These are phyloP conservation scores for Chenopodium suecicum DNA, from an alignment of 148 eudicot species.

Conservation along the genomic window DNA sequence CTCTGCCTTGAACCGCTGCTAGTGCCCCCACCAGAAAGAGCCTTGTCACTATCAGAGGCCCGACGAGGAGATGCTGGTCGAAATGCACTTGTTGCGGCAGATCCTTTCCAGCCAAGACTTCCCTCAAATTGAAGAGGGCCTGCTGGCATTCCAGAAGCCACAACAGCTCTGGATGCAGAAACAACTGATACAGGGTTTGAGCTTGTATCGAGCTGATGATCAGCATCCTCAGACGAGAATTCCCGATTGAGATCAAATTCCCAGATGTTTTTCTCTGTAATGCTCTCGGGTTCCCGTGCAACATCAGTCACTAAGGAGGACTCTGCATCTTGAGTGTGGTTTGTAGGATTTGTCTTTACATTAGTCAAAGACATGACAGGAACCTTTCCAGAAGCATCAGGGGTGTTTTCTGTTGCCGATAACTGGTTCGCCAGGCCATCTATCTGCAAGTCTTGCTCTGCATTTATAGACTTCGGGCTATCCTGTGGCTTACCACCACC, in stretches of 20 bases:
- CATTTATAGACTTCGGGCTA: constrained; percentile 47
- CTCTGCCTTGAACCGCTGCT: constrained; percentile 53
- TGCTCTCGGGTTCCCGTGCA: constrained; percentile 38
- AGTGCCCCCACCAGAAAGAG: constrained; percentile 40
- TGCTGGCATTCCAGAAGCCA: constrained; percentile 51
- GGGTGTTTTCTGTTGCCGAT: constrained; percentile 28
- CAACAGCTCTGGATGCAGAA: constrained; percentile 72
- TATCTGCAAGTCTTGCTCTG: constrained; percentile 30
- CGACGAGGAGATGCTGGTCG: constrained; percentile 67
- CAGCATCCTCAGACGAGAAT: constrained; percentile 51
- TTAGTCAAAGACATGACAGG: constrained; percentile 28
- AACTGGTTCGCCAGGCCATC: constrained; percentile 35
- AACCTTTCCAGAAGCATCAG: constrained; percentile 29
- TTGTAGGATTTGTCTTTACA: constrained; percentile 33
- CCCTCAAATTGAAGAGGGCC: constrained; percentile 84
- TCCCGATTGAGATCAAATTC: constrained; percentile 79
- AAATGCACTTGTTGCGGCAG: constrained; percentile 94
- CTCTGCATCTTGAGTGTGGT: constrained; percentile 41
- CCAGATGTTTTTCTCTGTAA: constrained; percentile 34
- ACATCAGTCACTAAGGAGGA: constrained; percentile 51
- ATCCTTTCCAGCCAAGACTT: constrained; percentile 87
- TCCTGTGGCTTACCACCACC: constrained; percentile 31
- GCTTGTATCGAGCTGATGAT: constrained; percentile 33
- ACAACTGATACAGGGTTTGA: constrained; percentile 57
- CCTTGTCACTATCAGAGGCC: constrained; percentile 47